Evolutionary conservation across 208 protist genomes (phyloP).

Genomic region (Leptomonas seymouri): DNA sequence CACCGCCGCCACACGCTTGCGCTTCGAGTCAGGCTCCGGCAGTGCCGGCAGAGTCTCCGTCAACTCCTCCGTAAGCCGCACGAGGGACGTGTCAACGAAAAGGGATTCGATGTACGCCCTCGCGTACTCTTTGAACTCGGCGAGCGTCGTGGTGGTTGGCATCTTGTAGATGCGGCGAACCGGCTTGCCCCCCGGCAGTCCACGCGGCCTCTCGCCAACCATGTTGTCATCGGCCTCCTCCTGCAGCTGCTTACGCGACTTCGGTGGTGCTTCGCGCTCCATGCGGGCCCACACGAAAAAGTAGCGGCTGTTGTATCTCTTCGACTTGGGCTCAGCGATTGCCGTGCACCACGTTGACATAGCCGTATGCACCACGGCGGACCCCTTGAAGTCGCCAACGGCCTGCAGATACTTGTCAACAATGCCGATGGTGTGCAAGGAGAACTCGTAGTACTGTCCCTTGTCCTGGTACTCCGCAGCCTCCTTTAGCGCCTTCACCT

Average conservation of each 20-base stretch:
- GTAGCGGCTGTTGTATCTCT: constrained; percentile 65
- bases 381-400: constrained; percentile 59
- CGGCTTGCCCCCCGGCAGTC: constrained; percentile 50
- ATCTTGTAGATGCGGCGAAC: constrained; percentile 90
- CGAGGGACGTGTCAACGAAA: constrained; percentile 61
- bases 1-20: constrained; percentile 56
- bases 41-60: constrained; percentile 67
- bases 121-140: constrained; percentile 70
- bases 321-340: constrained; percentile 50
- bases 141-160: constrained; percentile 45
- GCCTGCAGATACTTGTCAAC: constrained; percentile 69
- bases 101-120: constrained; percentile 63
- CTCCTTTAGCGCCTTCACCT: constrained; percentile 78
- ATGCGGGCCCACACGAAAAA: constrained; percentile 87
- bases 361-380: constrained; percentile 58
- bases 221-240: constrained; percentile 43
- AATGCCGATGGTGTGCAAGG: constrained; percentile 62
- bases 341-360: constrained; percentile 79
- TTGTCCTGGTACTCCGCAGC: constrained; percentile 85
- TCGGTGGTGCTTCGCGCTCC: constrained; percentile 51
- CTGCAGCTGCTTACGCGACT: constrained; percentile 40
- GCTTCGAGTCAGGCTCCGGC: constrained; percentile 66
- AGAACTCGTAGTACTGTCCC: constrained; percentile 83
- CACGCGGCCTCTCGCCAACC: constrained; percentile 56
- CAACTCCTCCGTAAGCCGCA: constrained; percentile 69